phyloP scores from a whole-genome alignment of 2,329 filamentous ascomycete genomes.

The Pyrenophora teres region DNA sequence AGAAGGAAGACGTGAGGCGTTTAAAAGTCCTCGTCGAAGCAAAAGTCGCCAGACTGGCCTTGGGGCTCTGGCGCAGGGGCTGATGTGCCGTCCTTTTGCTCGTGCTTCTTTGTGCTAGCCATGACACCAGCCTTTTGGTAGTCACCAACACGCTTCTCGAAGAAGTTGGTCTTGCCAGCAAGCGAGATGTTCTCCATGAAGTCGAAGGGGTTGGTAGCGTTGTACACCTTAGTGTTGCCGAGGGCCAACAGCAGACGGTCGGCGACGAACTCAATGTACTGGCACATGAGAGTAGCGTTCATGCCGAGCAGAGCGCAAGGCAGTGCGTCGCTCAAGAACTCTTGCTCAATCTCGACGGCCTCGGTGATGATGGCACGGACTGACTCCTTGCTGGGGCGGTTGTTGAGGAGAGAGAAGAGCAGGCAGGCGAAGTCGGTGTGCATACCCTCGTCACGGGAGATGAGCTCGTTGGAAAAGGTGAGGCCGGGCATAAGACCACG shows the following conservation, averaged over 20 bases:
- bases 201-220: slow-evolving; percentile 94
- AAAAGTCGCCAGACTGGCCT: slow-evolving; percentile 71
- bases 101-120: slow-evolving; percentile 79
- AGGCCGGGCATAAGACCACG: slow-evolving; percentile 97
- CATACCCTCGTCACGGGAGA: slow-evolving; percentile 98
- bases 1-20: slow-evolving; percentile 34
- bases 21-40: slow-evolving; percentile 97
- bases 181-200: slow-evolving; percentile 99
- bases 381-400: slow-evolving; percentile 80
- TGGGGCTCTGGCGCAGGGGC: slow-evolving; percentile 53
- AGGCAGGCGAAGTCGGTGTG: slow-evolving; percentile 99
- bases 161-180: slow-evolving; percentile 99
- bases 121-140: slow-evolving; percentile 99
- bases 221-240: slow-evolving; percentile 93
- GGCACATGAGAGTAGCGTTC: slow-evolving; percentile 97
- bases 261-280: slow-evolving; percentile 99
- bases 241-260: slow-evolving; percentile 92
- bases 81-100: slow-evolving; percentile 54
- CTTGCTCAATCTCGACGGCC: slow-evolving; percentile 92
- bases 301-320: slow-evolving; percentile 93
- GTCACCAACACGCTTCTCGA: slow-evolving; percentile 99
- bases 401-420: slow-evolving; percentile 94
- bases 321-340: slow-evolving; percentile 95
- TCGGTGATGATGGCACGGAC: slow-evolving; percentile 90
- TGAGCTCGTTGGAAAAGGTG: slow-evolving; percentile 99